phyloP scores from a whole-genome alignment of 805 yeast species.

The Sugiyamaella mastotermitis region DNA sequence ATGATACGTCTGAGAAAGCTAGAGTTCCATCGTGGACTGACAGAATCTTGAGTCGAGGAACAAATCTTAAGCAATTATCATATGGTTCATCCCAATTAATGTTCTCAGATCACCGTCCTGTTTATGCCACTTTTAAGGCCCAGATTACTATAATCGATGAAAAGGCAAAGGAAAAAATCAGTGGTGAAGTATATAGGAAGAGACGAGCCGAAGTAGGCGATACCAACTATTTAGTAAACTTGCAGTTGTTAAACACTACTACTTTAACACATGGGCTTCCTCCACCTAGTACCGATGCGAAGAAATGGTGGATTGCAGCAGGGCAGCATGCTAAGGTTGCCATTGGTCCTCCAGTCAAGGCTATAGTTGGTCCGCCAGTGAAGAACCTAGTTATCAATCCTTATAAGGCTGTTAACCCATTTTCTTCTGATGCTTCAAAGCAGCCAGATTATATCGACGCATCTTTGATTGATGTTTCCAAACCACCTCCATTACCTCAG shows the following conservation, averaged over 20 bases:
- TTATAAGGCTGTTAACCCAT: constrained; percentile 65
- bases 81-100: constrained; percentile 61
- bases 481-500: constrained; percentile 15
- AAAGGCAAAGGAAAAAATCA: constrained; percentile 46
- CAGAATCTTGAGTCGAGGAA: constrained; percentile 65
- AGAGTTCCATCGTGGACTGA: constrained; percentile 98
- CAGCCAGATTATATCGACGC: constrained; percentile 52
- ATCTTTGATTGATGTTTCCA: too few relatives aligned
- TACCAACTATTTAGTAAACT: constrained; percentile 25
- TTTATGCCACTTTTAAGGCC: constrained; percentile 69
- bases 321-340: constrained; percentile 71
- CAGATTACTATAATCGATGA: constrained; percentile 67
- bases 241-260: constrained; percentile 22
- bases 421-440: constrained; percentile 36
- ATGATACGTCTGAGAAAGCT: constrained; percentile 88
- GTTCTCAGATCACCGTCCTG: constrained; percentile 90
- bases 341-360: constrained; percentile 32
- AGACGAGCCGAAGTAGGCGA: constrained; percentile 41
- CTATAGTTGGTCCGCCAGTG: constrained; percentile 27
- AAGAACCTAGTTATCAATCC: constrained; percentile 59
- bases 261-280: constrained; percentile 48
- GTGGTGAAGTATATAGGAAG: constrained; percentile 53
- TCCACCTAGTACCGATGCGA: constrained; percentile 77
- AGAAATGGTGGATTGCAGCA: constrained; percentile 90
- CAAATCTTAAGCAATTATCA: constrained; percentile 51